A percentile compares a stretch with the other conserved stretches of the same genome.
Conservation (phyloP, 129 eudicot genomes). For the Logfia minima region DNA sequence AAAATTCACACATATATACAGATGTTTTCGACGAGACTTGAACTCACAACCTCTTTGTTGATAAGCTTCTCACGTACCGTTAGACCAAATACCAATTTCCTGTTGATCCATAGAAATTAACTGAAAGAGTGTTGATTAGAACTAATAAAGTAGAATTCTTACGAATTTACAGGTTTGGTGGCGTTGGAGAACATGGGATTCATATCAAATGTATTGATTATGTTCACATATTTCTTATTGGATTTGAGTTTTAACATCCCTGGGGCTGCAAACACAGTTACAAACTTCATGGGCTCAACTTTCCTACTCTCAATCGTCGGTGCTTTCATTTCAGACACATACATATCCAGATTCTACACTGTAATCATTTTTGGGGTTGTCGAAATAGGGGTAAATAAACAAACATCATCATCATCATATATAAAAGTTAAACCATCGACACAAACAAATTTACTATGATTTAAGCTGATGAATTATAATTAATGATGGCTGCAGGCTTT, state of each 20-base stretch:
- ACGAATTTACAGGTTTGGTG: slow-evolving; percentile 44
- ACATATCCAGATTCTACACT: slow-evolving; percentile 48
- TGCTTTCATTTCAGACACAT: slow-evolving; percentile 74
- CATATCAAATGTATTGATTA: slow-evolving; percentile 53
- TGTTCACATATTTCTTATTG: slow-evolving; percentile 58
- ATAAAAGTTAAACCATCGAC: background rate
- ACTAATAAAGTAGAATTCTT: background rate
- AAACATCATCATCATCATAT: background rate
- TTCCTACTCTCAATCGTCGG: slow-evolving; percentile 67
- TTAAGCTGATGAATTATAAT: background rate
- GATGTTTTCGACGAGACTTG: background rate
- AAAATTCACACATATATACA: too few relatives aligned
- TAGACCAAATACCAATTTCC: background rate
- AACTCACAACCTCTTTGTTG: background rate
- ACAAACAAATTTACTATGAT: background rate
- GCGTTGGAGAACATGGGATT: slow-evolving; percentile 73
- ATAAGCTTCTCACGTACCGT: background rate
- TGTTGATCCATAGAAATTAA: background rate
- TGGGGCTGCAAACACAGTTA: slow-evolving; percentile 66
- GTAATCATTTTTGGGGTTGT: slow-evolving; percentile 49
- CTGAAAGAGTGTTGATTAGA: background rate
- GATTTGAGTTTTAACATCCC: slow-evolving; percentile 51
- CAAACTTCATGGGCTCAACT: slow-evolving; percentile 69
- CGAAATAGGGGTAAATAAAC: slow-evolving; percentile 49
- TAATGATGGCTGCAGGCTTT: slow-evolving; percentile 38